Evolutionary conservation across 169 alveolate genomes (phyloP), one percentile per base, ranked within the genome.

Genomic region (Amoebophrya sp.): DNA sequence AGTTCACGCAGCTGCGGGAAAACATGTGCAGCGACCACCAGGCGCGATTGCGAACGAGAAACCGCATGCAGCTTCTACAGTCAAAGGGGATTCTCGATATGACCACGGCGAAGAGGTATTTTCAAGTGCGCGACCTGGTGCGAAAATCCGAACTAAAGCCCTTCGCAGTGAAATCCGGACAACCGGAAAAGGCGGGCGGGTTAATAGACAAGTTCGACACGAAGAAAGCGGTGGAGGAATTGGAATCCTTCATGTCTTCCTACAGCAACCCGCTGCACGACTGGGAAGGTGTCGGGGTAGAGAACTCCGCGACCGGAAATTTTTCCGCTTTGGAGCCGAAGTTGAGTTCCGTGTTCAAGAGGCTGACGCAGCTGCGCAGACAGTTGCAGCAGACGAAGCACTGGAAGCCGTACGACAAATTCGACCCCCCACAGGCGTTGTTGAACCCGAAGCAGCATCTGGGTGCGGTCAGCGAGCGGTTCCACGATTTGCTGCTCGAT

Each of bases 1-100:
- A 96, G 92, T 96, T 97, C 89, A 95, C 96, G 25, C 97, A 96
- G 54, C 89, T 96, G 32, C 92, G 94, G 32, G 89, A 77, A 32
- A 96, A 96, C 89, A 92, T 92, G 77, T 77, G 94, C 32, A 66
- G 83, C 32, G 83, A 66, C 83, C 2, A 41, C 2, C 18, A 0
- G 35, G 83, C 38, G 39, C 83, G 83, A 0, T 0, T 0, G 32
- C 12, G 83, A 3, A 25, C 32, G 32, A 2, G 18, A n/a, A 66
- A n/a, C 32, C 83, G 83, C 10, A 66, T 66, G 12, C 10, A 2
- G 29, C 83, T 0, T 25, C 18, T 66, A 25, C 77, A 35, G 77
- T 33, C 40, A 40, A 29, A 0, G 23, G 91, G 91, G 32, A 47
- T 54, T 23, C 77, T 89, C 35, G 66, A 66, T 12, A 7, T 38